Base-by-base conservation (phyloP, 176 grass and related monocot species). In the Hordeum marinum region DNA sequence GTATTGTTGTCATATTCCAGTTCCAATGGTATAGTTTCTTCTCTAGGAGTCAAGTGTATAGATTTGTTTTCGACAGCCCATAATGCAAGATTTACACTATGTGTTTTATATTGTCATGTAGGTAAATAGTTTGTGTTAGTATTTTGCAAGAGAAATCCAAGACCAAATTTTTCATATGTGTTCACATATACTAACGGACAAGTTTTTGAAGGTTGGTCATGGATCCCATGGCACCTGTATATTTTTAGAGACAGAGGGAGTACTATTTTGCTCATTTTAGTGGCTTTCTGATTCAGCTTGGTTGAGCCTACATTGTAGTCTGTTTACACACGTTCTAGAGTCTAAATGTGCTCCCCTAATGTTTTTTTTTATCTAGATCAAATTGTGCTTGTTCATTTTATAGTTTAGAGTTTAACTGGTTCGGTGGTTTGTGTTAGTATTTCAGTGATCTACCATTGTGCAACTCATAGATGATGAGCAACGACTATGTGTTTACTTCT, bases 1-100 rank as follows among this genome's bases (percentile, higher is more conserved):
- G 4, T 63, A 11, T 68, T 3, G 2, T 15, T 80, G 35, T 46
- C 29, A 0, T 85, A 63, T 71, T 18, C 21, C 17, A 61, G 7
- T 71, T 18, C 21, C 17, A 61, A 5, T 85, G 48, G 23, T 89
- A 36, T 85, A 39, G 20, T 85, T 81, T 63, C 8, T 18, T 85
- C n/a, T 69, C 27, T 48, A 76, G 83, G 10, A 81, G 48, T 81
- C 40, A 13, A 39, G n/a, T 77, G 15, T 76, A 36, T 39, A 35
- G 7, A 34, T 72, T 31, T 32, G 24, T 29, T 52, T 31, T 26
- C 48, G 9, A 17, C 46, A 6, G 72, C 34, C 45, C 26, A 9
- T 43, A 21, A 27, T 75, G 43, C 72, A 75, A 54, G 43, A 34
- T 75, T 52, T 32, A 54, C 8, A 46, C 24, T 50, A 9, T 74